phyloP scores from a whole-genome alignment of 495 filamentous ascomycete species.

The Peziza echinospora region DNA sequence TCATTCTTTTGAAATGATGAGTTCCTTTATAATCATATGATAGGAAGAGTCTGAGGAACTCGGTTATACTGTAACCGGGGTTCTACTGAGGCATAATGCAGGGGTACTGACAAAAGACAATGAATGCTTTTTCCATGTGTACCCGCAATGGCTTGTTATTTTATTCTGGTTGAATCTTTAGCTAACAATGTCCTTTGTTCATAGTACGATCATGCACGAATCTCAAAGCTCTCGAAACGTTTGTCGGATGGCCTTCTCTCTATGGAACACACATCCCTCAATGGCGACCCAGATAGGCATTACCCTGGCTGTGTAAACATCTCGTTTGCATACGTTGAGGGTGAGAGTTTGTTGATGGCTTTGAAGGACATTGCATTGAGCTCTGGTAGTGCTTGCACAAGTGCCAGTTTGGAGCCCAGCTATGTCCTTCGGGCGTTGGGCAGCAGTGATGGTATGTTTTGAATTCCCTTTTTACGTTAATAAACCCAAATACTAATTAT shows the following conservation, averaged over 20 bases:
- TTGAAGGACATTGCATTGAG: conserved; percentile 94
- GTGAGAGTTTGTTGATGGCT: conserved; percentile 93
- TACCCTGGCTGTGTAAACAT: conserved; percentile 97
- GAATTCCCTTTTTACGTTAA: too few species aligned
- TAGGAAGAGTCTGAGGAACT: conserved; percentile 23
- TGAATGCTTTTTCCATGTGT: neutral
- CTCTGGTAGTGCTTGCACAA: conserved; percentile 91
- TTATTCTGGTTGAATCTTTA: neutral
- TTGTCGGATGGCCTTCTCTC: conserved; percentile 58
- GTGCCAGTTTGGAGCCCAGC: conserved; percentile 83
- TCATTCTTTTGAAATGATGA: conserved; percentile 30
- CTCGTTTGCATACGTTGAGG: conserved; percentile 95
- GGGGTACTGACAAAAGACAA: conserved; percentile 6
- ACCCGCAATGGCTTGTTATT: too few species aligned
- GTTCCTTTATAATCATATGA: conserved; percentile 48
- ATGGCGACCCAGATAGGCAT: conserved; percentile 60
- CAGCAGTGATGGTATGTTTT: conserved; percentile 81
- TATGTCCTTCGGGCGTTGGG: conserved; percentile 88
- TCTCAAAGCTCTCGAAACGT: conserved; percentile 61
- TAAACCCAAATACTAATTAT: too few species aligned
- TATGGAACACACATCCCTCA: conserved; percentile 79
- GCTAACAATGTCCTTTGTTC: neutral
- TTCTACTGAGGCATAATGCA: conserved; percentile 4
- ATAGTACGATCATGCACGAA: conserved; percentile 77
- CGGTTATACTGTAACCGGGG: conserved; percentile 12